Conservation (phyloP, 768 basidiomycete genomes). For the Leccinum uliginosum region DNA sequence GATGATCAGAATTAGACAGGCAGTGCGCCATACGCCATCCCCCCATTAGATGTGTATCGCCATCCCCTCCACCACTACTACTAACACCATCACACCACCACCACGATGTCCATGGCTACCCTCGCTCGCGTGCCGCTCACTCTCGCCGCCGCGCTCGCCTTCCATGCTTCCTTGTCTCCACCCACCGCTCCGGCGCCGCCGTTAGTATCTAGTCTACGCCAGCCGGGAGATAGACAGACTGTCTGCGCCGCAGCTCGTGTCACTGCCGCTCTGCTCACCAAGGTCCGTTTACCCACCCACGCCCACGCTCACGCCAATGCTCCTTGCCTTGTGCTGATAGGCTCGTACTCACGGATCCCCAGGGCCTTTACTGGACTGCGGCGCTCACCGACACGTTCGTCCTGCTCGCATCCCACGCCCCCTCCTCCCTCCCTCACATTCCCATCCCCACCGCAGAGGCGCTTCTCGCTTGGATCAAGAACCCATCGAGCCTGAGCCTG, state of each 20-base stretch:
- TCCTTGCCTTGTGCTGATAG: too few species aligned
- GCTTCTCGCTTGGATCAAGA: constrained; percentile 1
- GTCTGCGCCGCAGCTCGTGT: constrained; percentile 7
- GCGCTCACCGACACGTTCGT: constrained; percentile 5
- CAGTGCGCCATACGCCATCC: background rate
- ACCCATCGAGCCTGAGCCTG: background rate
- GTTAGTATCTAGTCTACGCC: background rate
- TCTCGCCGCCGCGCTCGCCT: constrained; percentile 38
- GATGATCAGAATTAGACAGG: too few species aligned
- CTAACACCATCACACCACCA: background rate
- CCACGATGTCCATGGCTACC: constrained; percentile 8
- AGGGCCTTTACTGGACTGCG: constrained; percentile 19
- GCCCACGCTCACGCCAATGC: too few species aligned
- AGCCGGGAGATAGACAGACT: constrained; percentile 25
- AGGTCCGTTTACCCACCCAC: constrained; percentile 6
- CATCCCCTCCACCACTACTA: background rate
- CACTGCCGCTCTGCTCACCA: constrained; percentile 7
- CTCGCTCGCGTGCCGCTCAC: constrained; percentile 42
- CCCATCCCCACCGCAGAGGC: background rate
- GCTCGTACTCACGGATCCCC: background rate
- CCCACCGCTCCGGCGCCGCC: constrained; percentile 13
- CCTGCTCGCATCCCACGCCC: constrained; percentile 9
- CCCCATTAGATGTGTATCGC: background rate
- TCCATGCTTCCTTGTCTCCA: constrained; percentile 44
- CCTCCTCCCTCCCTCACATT: background rate